Evolutionary conservation across 1,284 basidiomycete genomes (phyloP).

Genomic region (Malassezia yamatoensis): DNA sequence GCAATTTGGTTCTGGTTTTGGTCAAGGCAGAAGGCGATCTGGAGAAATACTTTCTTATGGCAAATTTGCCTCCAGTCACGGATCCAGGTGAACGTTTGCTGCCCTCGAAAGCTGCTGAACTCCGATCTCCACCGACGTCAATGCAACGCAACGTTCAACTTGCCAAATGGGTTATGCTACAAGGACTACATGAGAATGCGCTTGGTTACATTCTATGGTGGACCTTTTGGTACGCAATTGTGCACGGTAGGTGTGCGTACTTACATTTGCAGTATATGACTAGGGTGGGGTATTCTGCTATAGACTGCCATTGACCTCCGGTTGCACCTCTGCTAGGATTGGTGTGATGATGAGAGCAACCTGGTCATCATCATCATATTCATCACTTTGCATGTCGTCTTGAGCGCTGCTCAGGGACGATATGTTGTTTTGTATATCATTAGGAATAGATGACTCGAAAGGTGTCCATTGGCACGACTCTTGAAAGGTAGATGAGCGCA

Average conservation of each 20-base stretch:
- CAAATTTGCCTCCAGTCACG: slow-evolving; percentile 15
- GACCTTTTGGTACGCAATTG: slow-evolving; percentile 44
- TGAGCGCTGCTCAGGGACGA: no score
- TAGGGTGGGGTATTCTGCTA: slow-evolving; percentile 2
- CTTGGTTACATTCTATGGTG: slow-evolving; percentile 44
- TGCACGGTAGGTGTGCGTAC: slow-evolving; percentile 33
- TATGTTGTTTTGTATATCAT: no score
- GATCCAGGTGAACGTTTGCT: slow-evolving; percentile 8
- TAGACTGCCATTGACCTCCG: not conserved
- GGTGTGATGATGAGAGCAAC: slow-evolving; percentile 31
- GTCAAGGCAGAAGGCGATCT: slow-evolving; percentile 24
- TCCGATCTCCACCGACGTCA: slow-evolving; percentile 4
- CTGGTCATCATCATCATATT: slow-evolving; percentile 25
- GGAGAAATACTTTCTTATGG: slow-evolving; percentile 24
- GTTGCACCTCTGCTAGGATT: slow-evolving; percentile 11
- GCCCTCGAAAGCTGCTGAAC: slow-evolving; percentile 7
- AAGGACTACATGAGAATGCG: slow-evolving; percentile 31
- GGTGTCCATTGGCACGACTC: no score
- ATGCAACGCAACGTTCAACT: not conserved
- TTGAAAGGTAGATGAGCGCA: no score
- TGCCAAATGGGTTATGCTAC: slow-evolving; percentile 9
- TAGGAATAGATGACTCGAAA: no score
- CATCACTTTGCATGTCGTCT: no score
- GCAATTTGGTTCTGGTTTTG: slow-evolving; percentile 26
- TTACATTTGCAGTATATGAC: slow-evolving; percentile 11